These are phyloP conservation scores for Penicillium sp. DNA, from an alignment of 2,329 filamentous ascomycete genomes.

Conservation along the genomic window DNA sequence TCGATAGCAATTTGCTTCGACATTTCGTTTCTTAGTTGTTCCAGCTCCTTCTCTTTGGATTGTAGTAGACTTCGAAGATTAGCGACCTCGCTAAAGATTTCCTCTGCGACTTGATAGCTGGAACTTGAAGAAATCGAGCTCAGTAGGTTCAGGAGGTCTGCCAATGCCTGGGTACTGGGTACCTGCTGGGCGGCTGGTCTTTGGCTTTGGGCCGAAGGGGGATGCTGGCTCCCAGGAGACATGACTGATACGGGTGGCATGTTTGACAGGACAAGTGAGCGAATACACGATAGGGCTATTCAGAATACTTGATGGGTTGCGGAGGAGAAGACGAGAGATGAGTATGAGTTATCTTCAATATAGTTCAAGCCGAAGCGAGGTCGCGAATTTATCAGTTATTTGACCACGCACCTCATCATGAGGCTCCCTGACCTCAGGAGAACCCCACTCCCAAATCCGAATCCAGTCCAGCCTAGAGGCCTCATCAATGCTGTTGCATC, in stretches of 20 bases:
- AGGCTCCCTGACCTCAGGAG: background rate
- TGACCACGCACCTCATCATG: slow-evolving; percentile 1
- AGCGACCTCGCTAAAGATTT: slow-evolving; percentile 10
- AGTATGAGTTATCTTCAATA: background rate
- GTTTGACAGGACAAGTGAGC: background rate
- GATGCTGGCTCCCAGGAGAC: slow-evolving; percentile 4
- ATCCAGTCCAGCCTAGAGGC: background rate
- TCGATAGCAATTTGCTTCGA: slow-evolving; percentile 9
- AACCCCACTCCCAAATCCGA: background rate
- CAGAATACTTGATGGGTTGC: background rate
- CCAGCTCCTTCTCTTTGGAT: slow-evolving; percentile 12
- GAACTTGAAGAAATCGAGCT: slow-evolving; percentile 1
- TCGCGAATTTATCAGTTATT: slow-evolving; percentile 1
- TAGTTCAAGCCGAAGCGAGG: slow-evolving; percentile 4
- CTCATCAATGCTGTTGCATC: background rate
- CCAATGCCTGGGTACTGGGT: background rate
- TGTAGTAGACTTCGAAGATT: background rate
- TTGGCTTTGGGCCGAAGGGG: slow-evolving; percentile 3
- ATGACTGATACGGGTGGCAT: slow-evolving; percentile 7
- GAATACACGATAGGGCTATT: background rate
- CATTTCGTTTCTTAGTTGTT: slow-evolving; percentile 1
- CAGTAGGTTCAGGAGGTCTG: background rate
- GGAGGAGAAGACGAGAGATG: slow-evolving; percentile 3
- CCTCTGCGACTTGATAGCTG: background rate
- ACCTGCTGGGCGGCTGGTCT: background rate